phyloP scores from a whole-genome alignment of 495 filamentous ascomycete genomes.

The Lasiosphaeriaceae sp. region DNA sequence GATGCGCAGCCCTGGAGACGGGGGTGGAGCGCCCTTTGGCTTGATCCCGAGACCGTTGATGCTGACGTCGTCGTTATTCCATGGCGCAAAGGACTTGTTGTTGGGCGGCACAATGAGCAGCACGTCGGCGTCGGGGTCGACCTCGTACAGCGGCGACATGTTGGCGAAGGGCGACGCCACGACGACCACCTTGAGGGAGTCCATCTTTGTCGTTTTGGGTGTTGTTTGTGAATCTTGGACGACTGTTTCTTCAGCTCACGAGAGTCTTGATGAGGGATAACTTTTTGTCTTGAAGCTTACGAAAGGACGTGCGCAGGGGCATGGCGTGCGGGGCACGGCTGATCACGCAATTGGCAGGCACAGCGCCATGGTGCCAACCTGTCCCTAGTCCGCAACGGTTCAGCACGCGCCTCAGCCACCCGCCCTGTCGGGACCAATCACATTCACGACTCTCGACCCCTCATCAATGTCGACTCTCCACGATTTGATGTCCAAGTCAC shows the following conservation, averaged over 20 bases:
- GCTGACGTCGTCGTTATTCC: background rate
- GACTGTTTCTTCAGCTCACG: background rate
- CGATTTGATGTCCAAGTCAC: too few relatives aligned
- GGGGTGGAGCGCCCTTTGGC: background rate
- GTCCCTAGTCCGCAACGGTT: too few relatives aligned
- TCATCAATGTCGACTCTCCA: too few relatives aligned
- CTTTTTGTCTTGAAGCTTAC: background rate
- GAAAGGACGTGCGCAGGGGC: background rate
- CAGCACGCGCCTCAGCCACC: too few relatives aligned
- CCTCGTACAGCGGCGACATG: constrained; percentile 27
- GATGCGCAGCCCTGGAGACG: constrained; percentile 24
- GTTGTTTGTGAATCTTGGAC: background rate
- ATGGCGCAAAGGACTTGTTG: constrained; percentile 12
- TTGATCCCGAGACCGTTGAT: background rate
- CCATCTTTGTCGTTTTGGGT: constrained; percentile 10
- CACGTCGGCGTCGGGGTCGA: constrained; percentile 29
- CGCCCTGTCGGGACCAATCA: too few relatives aligned
- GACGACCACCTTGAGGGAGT: constrained; percentile 15
- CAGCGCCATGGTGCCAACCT: background rate
- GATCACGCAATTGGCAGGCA: constrained; percentile 1
- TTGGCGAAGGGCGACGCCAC: constrained; percentile 25
- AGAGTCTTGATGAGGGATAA: background rate
- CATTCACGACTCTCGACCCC: too few relatives aligned
- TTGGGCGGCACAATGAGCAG: constrained; percentile 23
- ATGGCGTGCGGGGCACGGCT: constrained; percentile 3